Percentiles rank a stretch among this genome's conserved stretches.
phyloP scores from a whole-genome alignment of 2,329 filamentous ascomycete genomes.

The Aspergillus hortae region DNA sequence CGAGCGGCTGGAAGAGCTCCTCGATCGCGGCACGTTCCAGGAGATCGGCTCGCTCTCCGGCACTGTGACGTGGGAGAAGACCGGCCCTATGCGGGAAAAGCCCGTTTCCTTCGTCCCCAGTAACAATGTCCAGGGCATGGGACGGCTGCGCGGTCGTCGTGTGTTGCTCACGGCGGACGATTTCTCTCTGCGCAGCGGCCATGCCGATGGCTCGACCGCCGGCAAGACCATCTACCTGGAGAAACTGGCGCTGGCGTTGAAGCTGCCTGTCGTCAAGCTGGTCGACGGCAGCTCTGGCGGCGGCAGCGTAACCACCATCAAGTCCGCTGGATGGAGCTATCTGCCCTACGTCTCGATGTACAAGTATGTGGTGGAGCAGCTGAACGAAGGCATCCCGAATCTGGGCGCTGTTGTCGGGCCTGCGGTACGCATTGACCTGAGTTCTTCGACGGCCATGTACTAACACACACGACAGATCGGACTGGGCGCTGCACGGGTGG shows the following conservation, averaged over 20 bases:
- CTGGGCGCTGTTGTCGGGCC: slow-evolving; percentile 61
- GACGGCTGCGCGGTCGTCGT: slow-evolving; percentile 50
- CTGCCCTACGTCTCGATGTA: slow-evolving; percentile 57
- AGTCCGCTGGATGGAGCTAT: slow-evolving; percentile 55
- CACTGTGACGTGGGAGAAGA: slow-evolving; percentile 55
- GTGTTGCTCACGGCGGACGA: slow-evolving; percentile 63
- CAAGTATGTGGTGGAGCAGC: slow-evolving; percentile 51
- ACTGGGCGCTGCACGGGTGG: slow-evolving; percentile 59
- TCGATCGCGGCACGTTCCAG: slow-evolving; percentile 54
- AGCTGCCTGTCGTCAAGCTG: slow-evolving; percentile 60
- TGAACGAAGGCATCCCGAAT: slow-evolving; percentile 63
- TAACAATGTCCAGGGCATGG: slow-evolving; percentile 62
- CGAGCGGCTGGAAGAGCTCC: slow-evolving; percentile 56
- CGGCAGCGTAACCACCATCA: slow-evolving; percentile 59
- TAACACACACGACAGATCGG: slow-evolving; percentile 49
- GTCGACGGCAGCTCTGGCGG: slow-evolving; percentile 63
- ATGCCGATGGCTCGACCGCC: slow-evolving; percentile 58
- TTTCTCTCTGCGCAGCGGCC: slow-evolving; percentile 60
- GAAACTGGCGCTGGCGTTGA: slow-evolving; percentile 56
- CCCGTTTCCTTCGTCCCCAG: slow-evolving; percentile 53
- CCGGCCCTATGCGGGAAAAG: slow-evolving; percentile 31
- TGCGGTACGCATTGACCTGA: slow-evolving; percentile 34
- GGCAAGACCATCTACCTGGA: slow-evolving; percentile 62
- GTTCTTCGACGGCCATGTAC: neutral
- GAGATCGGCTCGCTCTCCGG: slow-evolving; percentile 61